Evolutionary conservation across 805 yeast genomes (phyloP).

Genomic region (Grigorovia humatica): DNA sequence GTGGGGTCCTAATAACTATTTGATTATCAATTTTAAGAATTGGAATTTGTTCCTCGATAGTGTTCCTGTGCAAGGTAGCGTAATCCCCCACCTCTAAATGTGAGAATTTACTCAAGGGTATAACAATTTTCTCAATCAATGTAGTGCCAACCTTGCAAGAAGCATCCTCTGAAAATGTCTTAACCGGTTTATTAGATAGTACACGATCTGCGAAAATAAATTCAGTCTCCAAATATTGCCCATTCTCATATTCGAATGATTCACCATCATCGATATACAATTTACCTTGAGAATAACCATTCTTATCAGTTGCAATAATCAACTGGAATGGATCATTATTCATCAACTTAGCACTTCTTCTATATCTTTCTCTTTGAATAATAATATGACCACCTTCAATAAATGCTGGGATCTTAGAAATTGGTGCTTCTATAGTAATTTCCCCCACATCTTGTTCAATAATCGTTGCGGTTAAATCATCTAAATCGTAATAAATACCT

Average conservation of each 20-base stretch:
- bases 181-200: constrained; percentile 23
- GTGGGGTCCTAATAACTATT: constrained; percentile 40
- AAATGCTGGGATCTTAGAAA: constrained; percentile 59
- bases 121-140: constrained; percentile 44
- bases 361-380: constrained; percentile 56
- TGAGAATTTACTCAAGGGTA: constrained; percentile 32
- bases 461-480: constrained; percentile 23
- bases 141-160: constrained; percentile 25
- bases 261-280: constrained; percentile 83
- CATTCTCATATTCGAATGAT: constrained; percentile 44
- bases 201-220: constrained; percentile 30
- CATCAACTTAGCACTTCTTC: constrained; percentile 75
- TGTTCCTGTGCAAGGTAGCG: constrained; percentile 28
- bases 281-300: constrained; percentile 45
- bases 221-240: constrained; percentile 38
- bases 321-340: constrained; percentile 70
- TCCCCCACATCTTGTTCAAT: constrained; percentile 9
- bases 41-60: not conserved
- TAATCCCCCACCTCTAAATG: constrained; percentile 2
- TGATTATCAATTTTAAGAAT: constrained; percentile 10
- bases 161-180: constrained; percentile 16
- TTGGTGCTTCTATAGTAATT: constrained; percentile 33
- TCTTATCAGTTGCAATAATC: constrained; percentile 43
- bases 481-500: constrained; percentile 47
- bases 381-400: constrained; percentile 73